Conservation (phyloP, 495 filamentous ascomycete genomes). For the Penicillium odoratum region DNA sequence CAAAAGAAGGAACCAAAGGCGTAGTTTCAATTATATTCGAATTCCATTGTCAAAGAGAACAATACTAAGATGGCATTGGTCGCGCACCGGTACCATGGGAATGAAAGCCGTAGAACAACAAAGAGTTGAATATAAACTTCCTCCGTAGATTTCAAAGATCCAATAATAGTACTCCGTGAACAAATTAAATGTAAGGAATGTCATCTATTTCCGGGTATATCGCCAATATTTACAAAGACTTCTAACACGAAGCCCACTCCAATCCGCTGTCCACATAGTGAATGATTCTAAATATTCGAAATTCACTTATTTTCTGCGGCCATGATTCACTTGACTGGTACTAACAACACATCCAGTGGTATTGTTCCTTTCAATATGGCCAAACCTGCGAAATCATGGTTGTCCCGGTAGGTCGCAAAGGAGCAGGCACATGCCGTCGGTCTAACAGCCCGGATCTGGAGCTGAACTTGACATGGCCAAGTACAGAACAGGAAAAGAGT, state of each 20-base stretch:
- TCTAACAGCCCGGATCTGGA: conserved; percentile 21
- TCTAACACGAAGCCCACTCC: conserved; percentile 3
- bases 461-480: conserved; percentile 3
- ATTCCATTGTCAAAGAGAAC: conserved; percentile 11
- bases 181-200: conserved; percentile 2
- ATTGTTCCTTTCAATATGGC: neutral
- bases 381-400: neutral
- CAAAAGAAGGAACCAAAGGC: neutral
- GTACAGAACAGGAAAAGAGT: neutral
- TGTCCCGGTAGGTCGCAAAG: conserved; percentile 1
- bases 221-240: conserved; percentile 4
- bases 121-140: neutral
- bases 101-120: neutral
- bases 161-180: neutral
- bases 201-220: conserved; percentile 29
- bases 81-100: neutral
- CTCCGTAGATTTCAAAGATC: neutral
- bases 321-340: neutral
- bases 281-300: neutral
- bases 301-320: neutral
- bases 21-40: neutral
- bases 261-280: neutral
- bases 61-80: conserved; percentile 6
- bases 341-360: neutral
- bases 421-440: conserved; percentile 23